Percentiles rank a stretch among this genome's conserved stretches.
Evolutionary conservation across 2,329 filamentous ascomycete genomes (phyloP).

Genomic region (Madurella fahalii): DNA sequence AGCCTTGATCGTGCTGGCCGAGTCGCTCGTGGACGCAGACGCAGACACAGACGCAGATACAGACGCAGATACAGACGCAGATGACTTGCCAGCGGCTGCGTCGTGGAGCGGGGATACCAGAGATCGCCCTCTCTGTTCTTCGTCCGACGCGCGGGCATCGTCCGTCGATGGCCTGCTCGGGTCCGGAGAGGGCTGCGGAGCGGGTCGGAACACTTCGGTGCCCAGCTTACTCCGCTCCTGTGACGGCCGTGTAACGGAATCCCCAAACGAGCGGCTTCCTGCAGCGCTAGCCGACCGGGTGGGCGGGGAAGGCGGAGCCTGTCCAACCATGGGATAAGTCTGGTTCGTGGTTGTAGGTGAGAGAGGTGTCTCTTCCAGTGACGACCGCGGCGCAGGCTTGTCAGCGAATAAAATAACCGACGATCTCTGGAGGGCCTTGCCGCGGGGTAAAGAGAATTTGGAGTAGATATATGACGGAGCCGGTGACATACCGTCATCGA

Average conservation of each 20-base stretch:
- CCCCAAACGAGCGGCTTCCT: slow-evolving; percentile 37
- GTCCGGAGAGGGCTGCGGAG: slow-evolving; percentile 42
- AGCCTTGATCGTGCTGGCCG: slow-evolving; percentile 50
- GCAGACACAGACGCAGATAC: slow-evolving; percentile 46
- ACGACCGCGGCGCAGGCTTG: slow-evolving; percentile 50
- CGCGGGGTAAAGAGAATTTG: slow-evolving; percentile 78
- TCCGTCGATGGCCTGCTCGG: slow-evolving; percentile 44
- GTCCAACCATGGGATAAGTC: slow-evolving; percentile 39
- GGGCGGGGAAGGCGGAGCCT: slow-evolving; percentile 58
- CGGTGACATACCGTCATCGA: slow-evolving; percentile 45
- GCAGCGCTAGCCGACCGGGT: slow-evolving; percentile 57
- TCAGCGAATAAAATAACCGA: slow-evolving; percentile 56
- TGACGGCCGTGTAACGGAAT: slow-evolving; percentile 43
- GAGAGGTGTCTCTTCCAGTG: slow-evolving; percentile 55
- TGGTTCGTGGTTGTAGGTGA: slow-evolving; percentile 40
- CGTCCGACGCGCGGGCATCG: slow-evolving; percentile 43
- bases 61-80: slow-evolving; percentile 46
- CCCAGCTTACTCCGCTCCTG: slow-evolving; percentile 49
- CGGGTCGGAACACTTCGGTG: slow-evolving; percentile 41
- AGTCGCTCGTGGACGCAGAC: slow-evolving; percentile 50
- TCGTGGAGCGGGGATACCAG: slow-evolving; percentile 38
- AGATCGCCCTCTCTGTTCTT: slow-evolving; percentile 44
- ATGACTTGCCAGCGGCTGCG: slow-evolving; percentile 39
- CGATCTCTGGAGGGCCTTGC: slow-evolving; percentile 69
- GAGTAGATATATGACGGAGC: slow-evolving; percentile 80